Conservation (phyloP, 768 basidiomycete genomes). For the Cystoderma amianthinum region DNA sequence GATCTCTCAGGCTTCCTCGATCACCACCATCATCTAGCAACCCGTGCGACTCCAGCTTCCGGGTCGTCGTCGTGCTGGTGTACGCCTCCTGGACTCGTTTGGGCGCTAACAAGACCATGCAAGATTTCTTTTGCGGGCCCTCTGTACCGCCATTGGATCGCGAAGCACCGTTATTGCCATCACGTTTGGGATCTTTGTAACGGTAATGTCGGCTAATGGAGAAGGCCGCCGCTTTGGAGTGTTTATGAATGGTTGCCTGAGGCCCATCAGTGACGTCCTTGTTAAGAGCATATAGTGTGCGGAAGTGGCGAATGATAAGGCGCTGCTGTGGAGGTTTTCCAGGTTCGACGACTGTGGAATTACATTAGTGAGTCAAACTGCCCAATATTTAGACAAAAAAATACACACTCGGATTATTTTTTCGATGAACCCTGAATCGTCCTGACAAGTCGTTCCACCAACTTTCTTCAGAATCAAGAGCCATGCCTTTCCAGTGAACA, state of each 20-base stretch:
- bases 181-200: not conserved
- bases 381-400: constrained; percentile 1
- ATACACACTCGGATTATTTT: constrained; percentile 30
- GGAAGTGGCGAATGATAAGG: constrained; percentile 50
- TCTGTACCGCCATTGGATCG: too few relatives aligned
- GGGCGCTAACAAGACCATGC: constrained; percentile 63
- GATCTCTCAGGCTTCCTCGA: constrained; percentile 22
- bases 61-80: constrained; percentile 69
- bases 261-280: constrained; percentile 44
- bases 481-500: constrained; percentile 39
- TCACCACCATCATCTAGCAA: constrained; percentile 44
- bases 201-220: constrained; percentile 67
- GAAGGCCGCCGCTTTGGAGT: constrained; percentile 73
- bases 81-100: constrained; percentile 74
- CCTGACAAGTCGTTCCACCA: constrained; percentile 65
- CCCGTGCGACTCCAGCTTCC: constrained; percentile 61
- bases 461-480: constrained; percentile 47
- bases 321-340: constrained; percentile 63
- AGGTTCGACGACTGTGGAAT: constrained; percentile 33
- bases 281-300: constrained; percentile 28
- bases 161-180: not conserved
- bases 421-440: constrained; percentile 52
- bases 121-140: constrained; percentile 22
- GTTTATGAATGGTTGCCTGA: constrained; percentile 68
- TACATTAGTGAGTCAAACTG: not conserved